Conservation (phyloP, 2,329 filamentous ascomycete species). For the Ophiocordyceps camponoti-leonardi region DNA sequence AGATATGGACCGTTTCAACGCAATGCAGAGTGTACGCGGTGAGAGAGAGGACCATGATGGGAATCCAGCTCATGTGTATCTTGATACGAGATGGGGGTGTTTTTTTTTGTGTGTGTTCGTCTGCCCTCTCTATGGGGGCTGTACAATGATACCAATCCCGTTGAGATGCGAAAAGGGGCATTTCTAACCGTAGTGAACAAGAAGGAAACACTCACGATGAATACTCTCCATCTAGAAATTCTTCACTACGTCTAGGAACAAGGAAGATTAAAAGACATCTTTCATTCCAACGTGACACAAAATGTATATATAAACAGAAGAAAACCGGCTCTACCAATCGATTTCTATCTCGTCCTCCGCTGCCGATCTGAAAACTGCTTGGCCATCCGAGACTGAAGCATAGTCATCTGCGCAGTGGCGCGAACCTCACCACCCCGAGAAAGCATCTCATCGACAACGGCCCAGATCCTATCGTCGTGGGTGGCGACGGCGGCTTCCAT, state of each 20-base stretch:
- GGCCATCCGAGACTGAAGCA: constrained; percentile 4
- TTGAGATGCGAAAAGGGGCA: too few species aligned
- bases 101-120: too few species aligned
- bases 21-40: too few species aligned
- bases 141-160: neutral
- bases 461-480: constrained; percentile 16
- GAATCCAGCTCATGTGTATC: neutral
- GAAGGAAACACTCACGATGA: too few species aligned
- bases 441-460: constrained; percentile 12
- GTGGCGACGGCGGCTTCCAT: constrained; percentile 10
- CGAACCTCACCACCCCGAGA: constrained; percentile 1
- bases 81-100: neutral
- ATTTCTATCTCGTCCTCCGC: neutral
- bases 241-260: too few species aligned
- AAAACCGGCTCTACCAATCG: neutral
- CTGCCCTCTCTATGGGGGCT: neutral
- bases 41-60: too few species aligned
- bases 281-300: too few species aligned
- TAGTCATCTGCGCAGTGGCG: constrained; percentile 1
- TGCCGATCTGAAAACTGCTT: neutral
- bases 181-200: too few species aligned
- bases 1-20: too few species aligned
- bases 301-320: too few species aligned
- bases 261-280: too few species aligned
- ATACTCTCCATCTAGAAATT: too few species aligned